Percentiles rank a stretch among this genome's conserved stretches.
These are phyloP conservation scores for Metschnikowia aberdeeniae DNA, from an alignment of 805 yeast species.

Conservation along the genomic window DNA sequence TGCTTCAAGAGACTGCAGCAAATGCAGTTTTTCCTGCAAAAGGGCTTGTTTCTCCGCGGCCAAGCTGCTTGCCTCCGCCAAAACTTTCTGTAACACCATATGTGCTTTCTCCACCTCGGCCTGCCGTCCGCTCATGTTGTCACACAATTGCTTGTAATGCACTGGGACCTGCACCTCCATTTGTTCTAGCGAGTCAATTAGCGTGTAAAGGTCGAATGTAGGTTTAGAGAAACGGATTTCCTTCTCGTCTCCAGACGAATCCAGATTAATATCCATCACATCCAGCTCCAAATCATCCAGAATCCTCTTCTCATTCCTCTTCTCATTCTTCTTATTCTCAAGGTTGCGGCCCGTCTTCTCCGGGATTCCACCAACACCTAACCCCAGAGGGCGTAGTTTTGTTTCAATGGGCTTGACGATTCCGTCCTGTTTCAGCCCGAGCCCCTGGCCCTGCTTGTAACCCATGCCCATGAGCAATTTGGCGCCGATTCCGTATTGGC, in stretches of 20 bases:
- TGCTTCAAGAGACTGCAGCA: slow-evolving; percentile 1
- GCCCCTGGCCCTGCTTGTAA: slow-evolving; percentile 74
- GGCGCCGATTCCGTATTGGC: slow-evolving; percentile 81
- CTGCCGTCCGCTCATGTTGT: slow-evolving; percentile 12
- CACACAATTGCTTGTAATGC: slow-evolving; percentile 32
- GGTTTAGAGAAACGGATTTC: slow-evolving; percentile 8
- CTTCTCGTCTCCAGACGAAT: not conserved
- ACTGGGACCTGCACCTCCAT: slow-evolving; percentile 34
- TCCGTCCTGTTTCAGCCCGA: slow-evolving; percentile 74
- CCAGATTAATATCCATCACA: not conserved
- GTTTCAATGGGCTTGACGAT: slow-evolving; percentile 78
- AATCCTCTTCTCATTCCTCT: not conserved
- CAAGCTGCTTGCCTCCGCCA: slow-evolving; percentile 16
- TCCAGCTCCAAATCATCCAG: not conserved
- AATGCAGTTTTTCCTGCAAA: slow-evolving; percentile 5
- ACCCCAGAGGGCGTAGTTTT: slow-evolving; percentile 56
- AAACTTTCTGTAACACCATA: slow-evolving; percentile 13
- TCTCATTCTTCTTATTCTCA: not conserved
- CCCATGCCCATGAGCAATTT: slow-evolving; percentile 79
- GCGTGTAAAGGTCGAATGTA: slow-evolving; percentile 26
- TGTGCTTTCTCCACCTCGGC: slow-evolving; percentile 14
- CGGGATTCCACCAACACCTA: slow-evolving; percentile 68
- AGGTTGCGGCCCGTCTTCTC: slow-evolving; percentile 24
- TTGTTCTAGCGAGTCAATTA: slow-evolving; percentile 35
- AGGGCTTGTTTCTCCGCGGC: slow-evolving; percentile 4